Evolutionary conservation across 2,329 filamentous ascomycete species (phyloP).

Genomic region (Aureobasidium melanogenum): DNA sequence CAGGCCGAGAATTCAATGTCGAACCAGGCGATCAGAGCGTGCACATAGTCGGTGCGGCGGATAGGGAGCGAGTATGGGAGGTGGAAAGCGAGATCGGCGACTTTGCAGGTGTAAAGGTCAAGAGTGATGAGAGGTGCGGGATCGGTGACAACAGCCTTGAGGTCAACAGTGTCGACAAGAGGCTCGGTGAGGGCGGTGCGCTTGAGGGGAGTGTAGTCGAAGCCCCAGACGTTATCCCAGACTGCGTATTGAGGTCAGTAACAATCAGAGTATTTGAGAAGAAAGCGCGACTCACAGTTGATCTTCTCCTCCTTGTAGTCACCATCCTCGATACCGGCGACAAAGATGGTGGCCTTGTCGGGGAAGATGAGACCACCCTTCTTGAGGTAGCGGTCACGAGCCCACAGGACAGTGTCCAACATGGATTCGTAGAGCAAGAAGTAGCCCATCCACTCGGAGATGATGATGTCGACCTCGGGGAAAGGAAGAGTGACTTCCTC

Average conservation of each 20-base stretch:
- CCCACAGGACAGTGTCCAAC: conserved; percentile 96
- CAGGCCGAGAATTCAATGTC: conserved; percentile 97
- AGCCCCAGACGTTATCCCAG: conserved; percentile 99
- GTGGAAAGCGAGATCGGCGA: conserved; percentile 74
- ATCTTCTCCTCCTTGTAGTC: conserved; percentile 99
- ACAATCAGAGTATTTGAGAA: not conserved
- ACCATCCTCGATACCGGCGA: conserved; percentile 94
- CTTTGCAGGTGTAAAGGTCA: conserved; percentile 85
- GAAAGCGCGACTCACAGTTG: conserved; percentile 62
- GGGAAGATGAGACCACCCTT: conserved; percentile 85
- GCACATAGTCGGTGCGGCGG: conserved; percentile 87
- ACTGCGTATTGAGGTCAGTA: conserved; percentile 45
- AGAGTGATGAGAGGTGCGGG: conserved; percentile 76
- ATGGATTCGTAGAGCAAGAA: conserved; percentile 98
- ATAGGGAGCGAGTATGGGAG: conserved; percentile 66
- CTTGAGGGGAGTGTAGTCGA: conserved; percentile 92
- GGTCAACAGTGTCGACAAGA: conserved; percentile 92
- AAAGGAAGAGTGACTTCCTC: conserved; percentile 92
- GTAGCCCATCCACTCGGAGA: conserved; percentile 99
- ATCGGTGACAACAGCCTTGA: conserved; percentile 95
- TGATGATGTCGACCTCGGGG: conserved; percentile 97
- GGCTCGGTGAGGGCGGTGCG: conserved; percentile 88
- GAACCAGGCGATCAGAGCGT: conserved; percentile 96
- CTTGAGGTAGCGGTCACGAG: conserved; percentile 81
- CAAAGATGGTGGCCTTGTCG: conserved; percentile 95